Percentiles rank a stretch among this genome's conserved stretches.
Evolutionary conservation across 805 yeast species (phyloP).

Genomic region (Spathaspora boniae): DNA sequence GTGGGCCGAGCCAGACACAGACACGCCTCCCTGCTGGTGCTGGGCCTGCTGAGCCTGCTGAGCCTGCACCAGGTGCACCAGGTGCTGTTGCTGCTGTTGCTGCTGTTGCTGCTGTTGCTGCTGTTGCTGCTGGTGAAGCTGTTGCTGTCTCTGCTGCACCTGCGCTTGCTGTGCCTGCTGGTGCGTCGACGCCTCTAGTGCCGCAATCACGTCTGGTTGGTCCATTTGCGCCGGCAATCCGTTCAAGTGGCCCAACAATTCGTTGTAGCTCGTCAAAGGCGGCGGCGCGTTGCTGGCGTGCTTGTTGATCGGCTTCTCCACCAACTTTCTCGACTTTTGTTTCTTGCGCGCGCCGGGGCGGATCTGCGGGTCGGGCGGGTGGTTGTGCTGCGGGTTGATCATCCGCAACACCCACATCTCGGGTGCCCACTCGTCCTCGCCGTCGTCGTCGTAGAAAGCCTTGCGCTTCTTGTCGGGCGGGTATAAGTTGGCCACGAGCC

Average conservation of each 20-base stretch:
- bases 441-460: conserved; percentile 21
- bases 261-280: neutral
- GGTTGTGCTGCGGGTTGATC: conserved; percentile 46
- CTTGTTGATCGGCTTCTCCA: conserved; percentile 39
- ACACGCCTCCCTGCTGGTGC: no score
- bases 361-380: conserved; percentile 39
- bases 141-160: no score
- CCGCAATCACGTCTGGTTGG: no score
- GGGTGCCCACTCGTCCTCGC: no score
- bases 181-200: no score
- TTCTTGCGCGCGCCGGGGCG: conserved; percentile 37
- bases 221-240: no score
- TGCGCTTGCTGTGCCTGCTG: no score
- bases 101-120: no score
- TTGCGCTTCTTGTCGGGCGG: conserved; percentile 40
- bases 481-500: conserved; percentile 41
- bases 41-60: no score
- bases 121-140: no score
- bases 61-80: no score
- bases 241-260: neutral
- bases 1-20: neutral
- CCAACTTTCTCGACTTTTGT: conserved; percentile 38
- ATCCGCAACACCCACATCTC: conserved; percentile 47
- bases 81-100: no score
- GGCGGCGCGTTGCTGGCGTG: neutral